A percentile compares a stretch with the other conserved stretches of the same genome.
Evolutionary conservation across 1,139 yeast species (phyloP).

Genomic region (Saccharomycopsis crataegensis): DNA sequence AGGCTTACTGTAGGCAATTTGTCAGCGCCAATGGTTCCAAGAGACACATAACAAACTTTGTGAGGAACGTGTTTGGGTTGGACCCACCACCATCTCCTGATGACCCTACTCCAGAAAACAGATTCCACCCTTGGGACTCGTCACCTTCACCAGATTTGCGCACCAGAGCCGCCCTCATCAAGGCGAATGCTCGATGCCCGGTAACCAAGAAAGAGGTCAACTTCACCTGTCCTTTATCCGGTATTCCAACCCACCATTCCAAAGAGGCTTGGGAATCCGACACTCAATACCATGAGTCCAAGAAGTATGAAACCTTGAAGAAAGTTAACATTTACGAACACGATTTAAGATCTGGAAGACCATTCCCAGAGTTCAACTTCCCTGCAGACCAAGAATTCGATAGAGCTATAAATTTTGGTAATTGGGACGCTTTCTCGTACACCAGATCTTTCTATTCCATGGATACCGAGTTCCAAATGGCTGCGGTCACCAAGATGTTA

Average conservation of each 20-base stretch:
- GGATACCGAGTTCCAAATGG: constrained; percentile 95
- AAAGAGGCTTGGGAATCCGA: constrained; percentile 86
- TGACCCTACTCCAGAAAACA: constrained; percentile 57
- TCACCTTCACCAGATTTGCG: constrained; percentile 86
- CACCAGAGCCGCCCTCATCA: constrained; percentile 83
- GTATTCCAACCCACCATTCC: constrained; percentile 93
- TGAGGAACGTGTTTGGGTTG: constrained; percentile 51
- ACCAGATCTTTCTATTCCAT: constrained; percentile 90
- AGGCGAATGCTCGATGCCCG: constrained; percentile 86
- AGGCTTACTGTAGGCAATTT: background rate
- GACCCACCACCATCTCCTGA: constrained; percentile 58
- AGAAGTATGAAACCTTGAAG: constrained; percentile 65
- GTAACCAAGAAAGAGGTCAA: constrained; percentile 75
- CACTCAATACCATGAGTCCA: constrained; percentile 56
- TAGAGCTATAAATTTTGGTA: constrained; percentile 66
- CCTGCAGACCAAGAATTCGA: constrained; percentile 78
- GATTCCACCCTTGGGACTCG: constrained; percentile 83
- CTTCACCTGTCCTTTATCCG: constrained; percentile 87
- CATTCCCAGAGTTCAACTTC: constrained; percentile 90
- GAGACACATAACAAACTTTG: constrained; percentile 25
- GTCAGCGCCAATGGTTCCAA: background rate
- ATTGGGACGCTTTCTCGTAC: constrained; percentile 91
- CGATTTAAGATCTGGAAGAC: constrained; percentile 87
- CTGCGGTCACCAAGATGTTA: constrained; percentile 90
- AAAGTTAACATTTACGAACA: constrained; percentile 92